Conservation (phyloP, 2,329 filamentous ascomycete genomes). For the Diaporthe aspalathi region DNA sequence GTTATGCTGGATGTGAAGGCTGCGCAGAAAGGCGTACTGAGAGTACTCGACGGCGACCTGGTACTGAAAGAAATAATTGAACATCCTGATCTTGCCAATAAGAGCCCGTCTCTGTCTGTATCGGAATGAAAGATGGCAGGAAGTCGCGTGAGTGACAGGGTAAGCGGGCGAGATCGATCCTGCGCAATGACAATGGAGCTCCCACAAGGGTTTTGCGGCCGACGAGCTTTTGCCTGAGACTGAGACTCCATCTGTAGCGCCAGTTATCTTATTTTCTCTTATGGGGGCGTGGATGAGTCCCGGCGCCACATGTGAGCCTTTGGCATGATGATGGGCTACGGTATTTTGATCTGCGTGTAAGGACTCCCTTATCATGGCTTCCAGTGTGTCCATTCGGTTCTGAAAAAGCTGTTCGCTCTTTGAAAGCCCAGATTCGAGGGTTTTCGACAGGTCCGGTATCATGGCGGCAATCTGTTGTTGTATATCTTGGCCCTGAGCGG, state of each 20-base stretch:
- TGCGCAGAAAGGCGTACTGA: slow-evolving; percentile 3
- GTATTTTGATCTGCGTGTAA: not conserved
- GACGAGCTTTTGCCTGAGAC: not conserved
- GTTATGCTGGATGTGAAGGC: not conserved
- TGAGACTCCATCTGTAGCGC: no score
- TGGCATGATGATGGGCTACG: not conserved
- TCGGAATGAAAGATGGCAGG: slow-evolving; percentile 1
- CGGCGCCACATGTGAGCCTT: not conserved
- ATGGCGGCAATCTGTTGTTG: not conserved
- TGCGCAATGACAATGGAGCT: not conserved
- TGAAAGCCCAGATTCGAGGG: not conserved
- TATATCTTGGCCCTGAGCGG: not conserved
- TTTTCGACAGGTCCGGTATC: not conserved
- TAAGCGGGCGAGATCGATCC: not conserved
- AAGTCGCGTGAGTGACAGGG: not conserved
- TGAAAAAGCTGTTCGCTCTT: not conserved
- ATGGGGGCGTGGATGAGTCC: not conserved
- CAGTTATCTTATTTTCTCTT: not conserved
- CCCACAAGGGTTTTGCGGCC: not conserved
- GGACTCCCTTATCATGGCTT: not conserved
- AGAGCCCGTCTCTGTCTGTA: not conserved
- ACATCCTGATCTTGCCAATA: not conserved
- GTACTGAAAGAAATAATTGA: slow-evolving; percentile 15
- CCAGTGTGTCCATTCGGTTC: not conserved
- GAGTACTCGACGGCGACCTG: slow-evolving; percentile 2